A percentile compares a stretch with the other conserved stretches of the same genome.
Conservation (phyloP, 1,139 yeast species). For the Magnusiomyces sp. region DNA sequence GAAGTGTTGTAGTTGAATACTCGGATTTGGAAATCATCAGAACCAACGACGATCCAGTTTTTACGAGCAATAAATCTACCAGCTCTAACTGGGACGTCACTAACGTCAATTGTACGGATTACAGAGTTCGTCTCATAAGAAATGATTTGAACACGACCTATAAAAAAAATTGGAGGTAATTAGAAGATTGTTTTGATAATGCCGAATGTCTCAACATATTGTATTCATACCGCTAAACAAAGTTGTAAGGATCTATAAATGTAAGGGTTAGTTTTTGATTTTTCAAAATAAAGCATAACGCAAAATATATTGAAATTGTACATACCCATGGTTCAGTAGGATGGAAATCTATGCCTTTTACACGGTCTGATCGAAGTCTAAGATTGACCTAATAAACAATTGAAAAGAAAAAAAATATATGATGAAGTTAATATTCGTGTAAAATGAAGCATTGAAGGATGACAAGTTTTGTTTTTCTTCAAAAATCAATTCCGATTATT, state of each 20-base stretch:
- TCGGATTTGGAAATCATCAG: constrained; percentile 90
- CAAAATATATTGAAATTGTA: background rate
- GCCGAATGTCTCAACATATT: background rate
- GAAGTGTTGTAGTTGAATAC: constrained; percentile 83
- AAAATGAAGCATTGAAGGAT: too few relatives aligned
- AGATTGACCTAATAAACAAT: constrained; percentile 53
- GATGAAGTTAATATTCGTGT: too few relatives aligned
- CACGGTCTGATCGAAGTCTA: constrained; percentile 87
- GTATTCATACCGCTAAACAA: constrained; percentile 59
- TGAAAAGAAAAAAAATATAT: constrained; percentile 7
- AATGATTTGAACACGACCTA: constrained; percentile 73
- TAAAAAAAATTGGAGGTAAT: constrained; percentile 1
- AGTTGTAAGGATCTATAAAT: constrained; percentile 50
- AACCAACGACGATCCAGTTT: constrained; percentile 94
- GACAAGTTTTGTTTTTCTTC: too few relatives aligned
- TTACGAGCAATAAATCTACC: constrained; percentile 93
- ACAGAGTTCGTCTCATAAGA: constrained; percentile 73
- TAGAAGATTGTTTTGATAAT: background rate
- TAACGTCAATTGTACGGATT: constrained; percentile 71
- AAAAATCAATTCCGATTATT: too few relatives aligned
- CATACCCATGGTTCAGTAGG: constrained; percentile 91
- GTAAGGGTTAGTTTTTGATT: constrained; percentile 1
- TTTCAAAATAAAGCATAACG: background rate
- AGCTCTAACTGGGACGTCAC: constrained; percentile 91
- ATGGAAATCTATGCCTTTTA: constrained; percentile 95